Evolutionary conservation across 208 protist genomes (phyloP), one percentile per base, ranked within the genome.

Genomic region (Sergeia podlipaevii): DNA sequence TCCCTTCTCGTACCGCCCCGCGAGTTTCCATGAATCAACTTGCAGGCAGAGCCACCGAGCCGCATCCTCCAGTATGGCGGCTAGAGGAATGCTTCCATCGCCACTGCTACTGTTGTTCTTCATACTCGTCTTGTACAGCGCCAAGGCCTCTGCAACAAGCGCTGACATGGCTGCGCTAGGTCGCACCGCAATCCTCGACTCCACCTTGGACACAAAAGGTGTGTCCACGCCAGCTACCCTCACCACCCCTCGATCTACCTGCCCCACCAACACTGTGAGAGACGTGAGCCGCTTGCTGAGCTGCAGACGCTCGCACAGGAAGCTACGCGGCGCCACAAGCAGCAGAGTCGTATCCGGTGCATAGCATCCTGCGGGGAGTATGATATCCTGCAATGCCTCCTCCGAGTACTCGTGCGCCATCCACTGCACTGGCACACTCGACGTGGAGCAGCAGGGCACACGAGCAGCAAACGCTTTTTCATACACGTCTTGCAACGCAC

Each of bases 401-500:
- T 77, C 69, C 44, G 33, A 50, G 56, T 83, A 87, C 47, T 92
- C 80, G 47, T 84, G 68, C 2, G 39, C 45, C 18, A 92, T 56
- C 84, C 84, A 92, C 51, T 92, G 84, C 8, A 92, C 67, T 6
- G 79, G 80, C 36, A 85, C 53, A 5, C 53, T 77, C 69, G 4
- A 66, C 59, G 57, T 73, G 69, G 3, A 53, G 36, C 62, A 79
- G 4, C 71, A 79, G 7, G 33, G 4, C 8, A 79, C 77, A 13
- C 60, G 52, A 10, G 66, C 83, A 4, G 78, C 82, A 55, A 90
- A 76, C 8, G 69, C 69, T 5, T 47, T 68, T 20, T 61, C 65
- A 36, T 68, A 80, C 52, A 60, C 70, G 44, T 65, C 54, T 13
- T 51, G 70, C 20, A 60, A 45, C 17, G 18, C 39, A 45, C 33